These are phyloP conservation scores for Aureobasidium namibiae DNA, from an alignment of 2,329 filamentous ascomycete genomes.

Conservation along the genomic window DNA sequence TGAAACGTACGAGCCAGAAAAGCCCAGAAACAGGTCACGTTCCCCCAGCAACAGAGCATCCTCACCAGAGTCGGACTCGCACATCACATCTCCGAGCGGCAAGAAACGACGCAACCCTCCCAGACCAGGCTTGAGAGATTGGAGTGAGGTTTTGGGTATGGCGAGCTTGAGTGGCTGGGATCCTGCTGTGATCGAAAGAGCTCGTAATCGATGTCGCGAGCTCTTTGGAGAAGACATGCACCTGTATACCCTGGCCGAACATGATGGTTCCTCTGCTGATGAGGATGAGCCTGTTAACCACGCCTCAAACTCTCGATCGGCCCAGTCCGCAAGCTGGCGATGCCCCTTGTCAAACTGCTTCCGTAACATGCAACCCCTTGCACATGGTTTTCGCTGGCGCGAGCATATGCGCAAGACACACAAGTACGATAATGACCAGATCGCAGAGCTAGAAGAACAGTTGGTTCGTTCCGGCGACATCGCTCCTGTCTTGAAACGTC, in stretches of 20 bases:
- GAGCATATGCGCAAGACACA: slow-evolving; percentile 27
- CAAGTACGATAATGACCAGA: slow-evolving; percentile 17
- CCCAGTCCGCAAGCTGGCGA: slow-evolving; percentile 5
- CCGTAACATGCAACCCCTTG: slow-evolving; percentile 20
- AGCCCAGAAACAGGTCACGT: background rate
- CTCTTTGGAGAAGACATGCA: slow-evolving; percentile 68
- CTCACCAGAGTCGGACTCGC: background rate
- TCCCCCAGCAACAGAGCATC: background rate
- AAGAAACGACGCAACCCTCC: slow-evolving; percentile 3
- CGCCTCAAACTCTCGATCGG: background rate
- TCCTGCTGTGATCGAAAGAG: slow-evolving; percentile 54
- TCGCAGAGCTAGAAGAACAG: background rate
- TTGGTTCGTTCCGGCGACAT: slow-evolving; percentile 2
- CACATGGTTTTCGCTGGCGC: slow-evolving; percentile 23
- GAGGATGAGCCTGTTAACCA: background rate
- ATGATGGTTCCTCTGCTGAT: slow-evolving; percentile 17
- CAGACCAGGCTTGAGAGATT: slow-evolving; percentile 54
- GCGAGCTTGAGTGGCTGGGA: slow-evolving; percentile 69
- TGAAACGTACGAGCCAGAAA: slow-evolving; percentile 1
- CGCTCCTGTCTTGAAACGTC: background rate
- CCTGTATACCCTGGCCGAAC: slow-evolving; percentile 48
- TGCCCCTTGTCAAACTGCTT: slow-evolving; percentile 23
- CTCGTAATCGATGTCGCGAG: slow-evolving; percentile 63
- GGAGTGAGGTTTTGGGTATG: slow-evolving; percentile 75
- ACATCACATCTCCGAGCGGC: background rate